Base-by-base conservation (phyloP, 2,329 filamentous ascomycete genomes). In the Colletotrichum musicola region DNA sequence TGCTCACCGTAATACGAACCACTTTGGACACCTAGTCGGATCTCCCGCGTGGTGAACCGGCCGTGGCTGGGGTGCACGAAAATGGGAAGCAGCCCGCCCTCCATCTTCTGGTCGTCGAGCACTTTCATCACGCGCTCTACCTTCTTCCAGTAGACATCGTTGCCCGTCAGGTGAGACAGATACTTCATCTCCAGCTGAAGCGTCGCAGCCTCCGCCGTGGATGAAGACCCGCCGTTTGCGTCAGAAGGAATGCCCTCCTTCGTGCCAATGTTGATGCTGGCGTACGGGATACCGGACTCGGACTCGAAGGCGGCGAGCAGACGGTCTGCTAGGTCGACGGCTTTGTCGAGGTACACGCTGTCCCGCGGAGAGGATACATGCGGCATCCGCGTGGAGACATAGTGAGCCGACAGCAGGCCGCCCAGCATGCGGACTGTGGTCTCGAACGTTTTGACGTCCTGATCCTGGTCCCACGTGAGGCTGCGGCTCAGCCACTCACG, bases 151-250 rank as follows among this genome's bases (percentile, higher is more conserved):
- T 96, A 98, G 69, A 93, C 86, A 53, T 91, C 89, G 80, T 99
- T 96, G 35, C 96, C 96, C 0, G 95, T 98, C 67, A 98, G 84
- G 79, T 97, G 97, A 53, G 95, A 92, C 13, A 99, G 86, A 77
- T 98, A 98, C 79, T 98, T 98, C 85, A 98, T 93, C 79, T 99
- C 96, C 7, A 99, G 88, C 81, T 99, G 96, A 51, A 98, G 79
- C 7, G 92, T 95, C 2, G 95, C 94, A 0, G 95, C 92, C 83
- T 98, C 96, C 1, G 96, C 95, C 0, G 95, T 98, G 1, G 95
- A 98, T 0, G 95, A 96, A 7, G 95, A 93, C 9, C 96, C 96
- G 18, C 87, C 89, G 76, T 97, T 93, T 14, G 89, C 89, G 76
- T 98, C 95, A 1, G 95, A 95, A 13, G 88, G 86, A 55, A 97